Conservation (phyloP, 306 rosid species). For the Echinosophora koreensis region DNA sequence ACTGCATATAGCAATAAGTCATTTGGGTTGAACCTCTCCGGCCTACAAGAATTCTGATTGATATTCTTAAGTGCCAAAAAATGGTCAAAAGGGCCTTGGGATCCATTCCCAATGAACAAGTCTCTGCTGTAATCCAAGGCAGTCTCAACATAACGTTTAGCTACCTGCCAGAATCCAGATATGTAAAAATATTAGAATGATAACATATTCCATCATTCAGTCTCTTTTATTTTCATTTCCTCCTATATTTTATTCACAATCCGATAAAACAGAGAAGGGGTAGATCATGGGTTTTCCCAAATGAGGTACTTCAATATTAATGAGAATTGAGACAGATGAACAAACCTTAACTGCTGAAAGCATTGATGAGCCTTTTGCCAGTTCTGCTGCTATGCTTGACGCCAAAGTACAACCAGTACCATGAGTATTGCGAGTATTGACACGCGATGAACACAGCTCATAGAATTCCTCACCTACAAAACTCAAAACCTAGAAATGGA, state of each 20-base stretch:
- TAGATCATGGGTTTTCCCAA: conserved; percentile 13
- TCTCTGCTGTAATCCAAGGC: conserved; percentile 87
- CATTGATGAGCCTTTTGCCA: conserved; percentile 91
- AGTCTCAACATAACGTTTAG: conserved; percentile 67
- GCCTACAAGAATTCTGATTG: conserved; percentile 51
- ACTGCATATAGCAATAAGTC: conserved; percentile 85
- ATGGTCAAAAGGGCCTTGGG: conserved; percentile 92
- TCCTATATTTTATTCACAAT: conserved; percentile 10
- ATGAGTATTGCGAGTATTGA: conserved; percentile 82
- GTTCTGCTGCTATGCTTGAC: conserved; percentile 94
- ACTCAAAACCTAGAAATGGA: conserved; percentile 47
- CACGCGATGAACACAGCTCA: conserved; percentile 69
- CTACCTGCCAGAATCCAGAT: conserved; percentile 64
- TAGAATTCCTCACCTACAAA: conserved; percentile 75
- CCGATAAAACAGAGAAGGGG: not conserved
- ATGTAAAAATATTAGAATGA: conserved; percentile 29
- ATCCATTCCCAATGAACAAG: conserved; percentile 81
- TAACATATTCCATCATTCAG: conserved; percentile 20
- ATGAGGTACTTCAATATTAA: conserved; percentile 23
- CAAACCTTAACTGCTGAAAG: conserved; percentile 79
- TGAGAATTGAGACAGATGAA: conserved; percentile 41
- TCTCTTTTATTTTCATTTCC: conserved; percentile 16
- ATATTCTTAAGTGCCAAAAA: conserved; percentile 64
- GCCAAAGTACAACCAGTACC: conserved; percentile 98
- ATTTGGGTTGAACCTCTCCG: conserved; percentile 67